Evolutionary conservation across 495 filamentous ascomycete genomes (phyloP).

Genomic region (Neurospora tetraspora): DNA sequence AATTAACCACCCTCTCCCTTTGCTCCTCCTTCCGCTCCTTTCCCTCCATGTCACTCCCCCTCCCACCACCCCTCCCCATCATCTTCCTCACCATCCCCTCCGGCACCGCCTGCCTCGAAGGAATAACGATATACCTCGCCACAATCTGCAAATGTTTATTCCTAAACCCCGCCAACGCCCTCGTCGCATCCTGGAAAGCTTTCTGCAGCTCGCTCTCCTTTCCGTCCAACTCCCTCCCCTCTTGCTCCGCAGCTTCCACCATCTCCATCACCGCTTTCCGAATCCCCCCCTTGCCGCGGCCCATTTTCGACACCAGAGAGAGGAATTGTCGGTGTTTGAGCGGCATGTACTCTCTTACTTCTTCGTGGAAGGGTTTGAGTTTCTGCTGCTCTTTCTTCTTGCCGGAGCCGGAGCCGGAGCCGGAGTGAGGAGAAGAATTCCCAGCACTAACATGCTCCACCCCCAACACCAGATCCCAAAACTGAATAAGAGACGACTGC

Average conservation of each 20-base stretch:
- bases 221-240: conserved; percentile 50
- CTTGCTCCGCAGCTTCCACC: conserved; percentile 5
- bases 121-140: conserved; percentile 82
- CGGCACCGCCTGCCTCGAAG: conserved; percentile 24
- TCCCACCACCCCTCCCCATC: neutral
- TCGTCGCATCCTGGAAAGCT: conserved; percentile 72
- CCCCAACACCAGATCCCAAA: conserved; percentile 87
- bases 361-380: conserved; percentile 71
- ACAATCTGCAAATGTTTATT: conserved; percentile 91
- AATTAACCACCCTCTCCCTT: conserved; percentile 41
- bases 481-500: conserved; percentile 89
- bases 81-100: neutral
- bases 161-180: conserved; percentile 70
- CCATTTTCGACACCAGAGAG: conserved; percentile 54
- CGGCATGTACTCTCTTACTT: conserved; percentile 92
- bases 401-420: conserved; percentile 53
- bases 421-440: neutral
- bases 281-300: conserved; percentile 4
- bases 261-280: conserved; percentile 6
- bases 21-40: too few relatives aligned
- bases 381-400: conserved; percentile 56
- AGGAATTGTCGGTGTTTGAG: conserved; percentile 74
- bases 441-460: conserved; percentile 52
- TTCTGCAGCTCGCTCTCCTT: conserved; percentile 49
- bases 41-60: neutral